A percentile compares a stretch with the other conserved stretches of the same genome.
Evolutionary conservation across 2,329 filamentous ascomycete species (phyloP).

Genomic region (Camillea tinctor): DNA sequence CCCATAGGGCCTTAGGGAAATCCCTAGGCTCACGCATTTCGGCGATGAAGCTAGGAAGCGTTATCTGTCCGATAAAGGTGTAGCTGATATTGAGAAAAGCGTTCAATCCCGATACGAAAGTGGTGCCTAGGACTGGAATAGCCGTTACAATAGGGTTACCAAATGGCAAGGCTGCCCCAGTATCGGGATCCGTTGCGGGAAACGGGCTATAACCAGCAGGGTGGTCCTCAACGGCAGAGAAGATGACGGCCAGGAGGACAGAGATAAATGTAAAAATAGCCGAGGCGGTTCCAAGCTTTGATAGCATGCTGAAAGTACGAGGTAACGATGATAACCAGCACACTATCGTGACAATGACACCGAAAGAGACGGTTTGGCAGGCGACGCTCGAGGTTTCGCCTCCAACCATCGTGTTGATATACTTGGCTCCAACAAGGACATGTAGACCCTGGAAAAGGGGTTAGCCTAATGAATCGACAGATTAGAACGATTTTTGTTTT

Average conservation of each 20-base stretch:
- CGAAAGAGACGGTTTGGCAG: constrained; percentile 78
- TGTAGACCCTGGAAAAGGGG: constrained; percentile 62
- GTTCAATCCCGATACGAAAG: constrained; percentile 78
- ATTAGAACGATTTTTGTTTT: background rate
- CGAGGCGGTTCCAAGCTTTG: constrained; percentile 74
- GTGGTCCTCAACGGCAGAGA: constrained; percentile 72
- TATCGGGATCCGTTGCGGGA: constrained; percentile 34
- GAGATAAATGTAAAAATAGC: constrained; percentile 89
- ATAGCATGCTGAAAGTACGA: constrained; percentile 77
- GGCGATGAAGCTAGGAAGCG: constrained; percentile 89
- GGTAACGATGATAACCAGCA: constrained; percentile 80
- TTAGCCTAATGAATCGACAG: constrained; percentile 13
- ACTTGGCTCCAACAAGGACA: constrained; percentile 80
- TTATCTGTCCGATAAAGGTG: constrained; percentile 95
- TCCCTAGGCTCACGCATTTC: constrained; percentile 83
- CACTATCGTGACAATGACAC: constrained; percentile 69
- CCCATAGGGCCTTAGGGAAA: constrained; percentile 91
- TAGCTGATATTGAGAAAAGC: constrained; percentile 96
- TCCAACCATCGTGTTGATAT: constrained; percentile 83
- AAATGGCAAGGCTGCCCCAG: constrained; percentile 30
- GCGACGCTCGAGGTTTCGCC: constrained; percentile 55
- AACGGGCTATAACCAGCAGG: constrained; percentile 64
- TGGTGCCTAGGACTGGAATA: constrained; percentile 67
- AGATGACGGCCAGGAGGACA: constrained; percentile 79
- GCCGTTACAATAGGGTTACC: constrained; percentile 69